phyloP scores from a whole-genome alignment of 305 asterid species.

The Petunia hybrid region DNA sequence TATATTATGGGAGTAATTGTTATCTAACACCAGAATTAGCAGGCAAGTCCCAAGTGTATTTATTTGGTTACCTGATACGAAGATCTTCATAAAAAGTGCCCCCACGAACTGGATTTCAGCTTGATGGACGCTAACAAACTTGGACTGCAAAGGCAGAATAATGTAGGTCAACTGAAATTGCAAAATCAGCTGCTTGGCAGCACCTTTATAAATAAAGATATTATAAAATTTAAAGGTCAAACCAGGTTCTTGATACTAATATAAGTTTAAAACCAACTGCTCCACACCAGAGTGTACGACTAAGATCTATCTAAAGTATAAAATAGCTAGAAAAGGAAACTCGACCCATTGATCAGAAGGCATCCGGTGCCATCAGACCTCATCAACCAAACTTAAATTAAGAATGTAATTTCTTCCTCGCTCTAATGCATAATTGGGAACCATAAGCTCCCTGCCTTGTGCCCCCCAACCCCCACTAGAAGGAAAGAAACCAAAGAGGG shows the following conservation, averaged over 20 bases:
- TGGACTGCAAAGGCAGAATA: constrained; percentile 49
- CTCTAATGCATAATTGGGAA: not conserved
- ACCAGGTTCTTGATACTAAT: not conserved
- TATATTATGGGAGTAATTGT: not conserved
- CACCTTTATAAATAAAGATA: constrained; percentile 17
- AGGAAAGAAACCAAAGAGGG: constrained; percentile 22
- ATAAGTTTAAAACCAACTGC: constrained; percentile 16
- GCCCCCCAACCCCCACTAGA: constrained; percentile 10
- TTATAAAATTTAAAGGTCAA: not conserved
- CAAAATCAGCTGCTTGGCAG: constrained; percentile 1
- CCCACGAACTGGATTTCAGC: constrained; percentile 52
- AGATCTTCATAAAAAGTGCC: constrained; percentile 36
- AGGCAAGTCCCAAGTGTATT: constrained; percentile 22
- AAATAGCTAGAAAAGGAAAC: not conserved
- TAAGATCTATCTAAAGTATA: not conserved
- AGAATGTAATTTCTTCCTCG: not conserved
- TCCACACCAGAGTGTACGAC: not conserved
- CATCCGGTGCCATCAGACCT: not conserved
- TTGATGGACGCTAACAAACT: constrained; percentile 61
- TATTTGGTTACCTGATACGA: constrained; percentile 27
- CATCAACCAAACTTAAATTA: constrained; percentile 17
- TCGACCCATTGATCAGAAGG: not conserved
- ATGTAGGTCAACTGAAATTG: not conserved
- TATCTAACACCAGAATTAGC: not conserved
- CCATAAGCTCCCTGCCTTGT: not conserved